phyloP scores from a whole-genome alignment of 352 stramenopile genomes.

The Globisporangium paroecandrum region DNA sequence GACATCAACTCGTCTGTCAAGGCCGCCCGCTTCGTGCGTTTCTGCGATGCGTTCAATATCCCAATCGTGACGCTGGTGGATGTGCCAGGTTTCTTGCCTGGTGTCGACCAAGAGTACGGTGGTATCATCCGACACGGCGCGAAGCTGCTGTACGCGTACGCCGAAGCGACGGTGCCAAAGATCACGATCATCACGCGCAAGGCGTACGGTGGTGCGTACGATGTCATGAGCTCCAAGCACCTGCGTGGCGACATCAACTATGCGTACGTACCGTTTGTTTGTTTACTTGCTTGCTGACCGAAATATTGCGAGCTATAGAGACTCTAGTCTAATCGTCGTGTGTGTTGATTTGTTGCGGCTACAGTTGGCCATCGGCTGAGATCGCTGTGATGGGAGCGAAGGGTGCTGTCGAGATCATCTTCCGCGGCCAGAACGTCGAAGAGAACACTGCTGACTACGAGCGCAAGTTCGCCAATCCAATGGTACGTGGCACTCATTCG shows the following conservation, averaged over 20 bases:
- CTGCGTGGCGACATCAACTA: constrained; percentile 97
- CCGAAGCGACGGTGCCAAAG: constrained; percentile 98
- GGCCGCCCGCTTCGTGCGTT: constrained; percentile 96
- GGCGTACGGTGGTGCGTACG: constrained; percentile 98
- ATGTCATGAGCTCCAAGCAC: constrained; percentile 99
- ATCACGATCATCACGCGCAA: constrained; percentile 98
- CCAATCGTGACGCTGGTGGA: constrained; percentile 98
- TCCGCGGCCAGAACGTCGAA: constrained; percentile 94
- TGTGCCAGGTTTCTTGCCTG: constrained; percentile 97
- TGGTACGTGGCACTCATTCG: constrained; percentile 36
- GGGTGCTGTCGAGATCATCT: constrained; percentile 98
- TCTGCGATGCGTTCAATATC: constrained; percentile 99
- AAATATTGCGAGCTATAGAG: neutral
- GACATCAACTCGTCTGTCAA: constrained; percentile 98
- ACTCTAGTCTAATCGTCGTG: constrained; percentile 12
- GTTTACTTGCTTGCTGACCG: neutral
- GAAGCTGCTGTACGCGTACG: constrained; percentile 98
- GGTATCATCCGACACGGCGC: constrained; percentile 97
- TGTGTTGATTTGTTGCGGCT: constrained; percentile 4
- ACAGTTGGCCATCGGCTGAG: constrained; percentile 69
- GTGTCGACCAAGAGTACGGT: constrained; percentile 89
- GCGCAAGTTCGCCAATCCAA: constrained; percentile 94
- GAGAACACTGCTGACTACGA: constrained; percentile 96
- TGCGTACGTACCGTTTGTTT: constrained; percentile 38
- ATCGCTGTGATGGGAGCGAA: constrained; percentile 92